These are phyloP conservation scores for Monosporascus sp. DNA, from an alignment of 2,329 filamentous ascomycete species.

Conservation along the genomic window DNA sequence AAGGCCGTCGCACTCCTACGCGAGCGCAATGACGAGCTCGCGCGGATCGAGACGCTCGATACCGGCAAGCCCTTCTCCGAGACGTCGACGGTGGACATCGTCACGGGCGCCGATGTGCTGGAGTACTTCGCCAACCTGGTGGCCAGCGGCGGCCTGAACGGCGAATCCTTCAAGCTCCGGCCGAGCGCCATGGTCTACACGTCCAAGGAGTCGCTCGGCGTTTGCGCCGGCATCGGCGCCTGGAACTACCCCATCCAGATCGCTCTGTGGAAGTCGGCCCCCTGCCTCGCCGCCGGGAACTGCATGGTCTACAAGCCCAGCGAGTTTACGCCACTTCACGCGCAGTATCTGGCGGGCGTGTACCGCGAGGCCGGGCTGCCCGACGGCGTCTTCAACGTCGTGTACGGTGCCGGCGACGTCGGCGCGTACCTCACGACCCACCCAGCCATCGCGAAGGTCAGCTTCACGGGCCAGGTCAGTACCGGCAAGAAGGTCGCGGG, in stretches of 20 bases:
- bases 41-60: slow-evolving; percentile 73
- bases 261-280: slow-evolving; percentile 82
- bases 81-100: slow-evolving; percentile 77
- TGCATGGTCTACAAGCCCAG: slow-evolving; percentile 90
- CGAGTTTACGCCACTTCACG: slow-evolving; percentile 82
- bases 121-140: slow-evolving; percentile 82
- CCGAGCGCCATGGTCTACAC: slow-evolving; percentile 78
- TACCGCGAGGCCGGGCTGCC: slow-evolving; percentile 76
- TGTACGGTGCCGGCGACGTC: slow-evolving; percentile 74
- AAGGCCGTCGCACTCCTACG: slow-evolving; percentile 70
- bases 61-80: slow-evolving; percentile 84
- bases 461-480: slow-evolving; percentile 81
- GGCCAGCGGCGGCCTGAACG: slow-evolving; percentile 72
- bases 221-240: slow-evolving; percentile 81
- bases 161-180: slow-evolving; percentile 69
- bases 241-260: slow-evolving; percentile 95
- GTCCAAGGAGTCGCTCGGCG: slow-evolving; percentile 73
- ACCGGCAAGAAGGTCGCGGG: slow-evolving; percentile 79
- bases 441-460: slow-evolving; percentile 72
- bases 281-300: slow-evolving; percentile 80
- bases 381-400: slow-evolving; percentile 79
- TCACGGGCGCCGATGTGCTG: slow-evolving; percentile 77
- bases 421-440: slow-evolving; percentile 72
- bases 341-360: slow-evolving; percentile 66
- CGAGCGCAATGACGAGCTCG: slow-evolving; percentile 72